Base-by-base conservation (phyloP, 495 filamentous ascomycete species). In the Pseudoneurospora amorphoporcata region DNA sequence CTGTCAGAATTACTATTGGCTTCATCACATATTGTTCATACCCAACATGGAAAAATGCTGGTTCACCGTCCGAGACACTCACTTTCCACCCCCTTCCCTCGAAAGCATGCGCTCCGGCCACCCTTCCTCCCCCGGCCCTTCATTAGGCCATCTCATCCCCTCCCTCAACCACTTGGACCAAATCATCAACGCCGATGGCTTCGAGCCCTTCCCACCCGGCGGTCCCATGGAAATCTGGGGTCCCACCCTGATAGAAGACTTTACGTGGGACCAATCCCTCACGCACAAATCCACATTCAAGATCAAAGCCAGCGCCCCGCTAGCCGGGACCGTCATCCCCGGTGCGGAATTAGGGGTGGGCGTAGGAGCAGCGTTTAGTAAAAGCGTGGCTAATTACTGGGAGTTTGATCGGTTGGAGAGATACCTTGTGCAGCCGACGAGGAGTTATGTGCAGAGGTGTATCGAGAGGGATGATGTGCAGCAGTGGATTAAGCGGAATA, bases 11-110 rank as follows among this genome's bases (percentile, higher is more conserved):
- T 5, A 37, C 35, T 37, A 37, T 3, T 37, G 5, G 35, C 35
- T 37, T 37, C 35, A 37, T 37, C 35, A 37, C 35, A 3, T 37
- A 37, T 5, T 37, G 35, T 37, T 37, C 35, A 40, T 40, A 10
- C 9, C 9, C 39, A 10, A 8, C 8, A 40, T 40, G 39, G 39
- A 40, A 40, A 40, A 40, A 40, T 40, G 39, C 68, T 73, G 72
- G 72, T 73, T 73, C 43, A 35, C 43, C n/a, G 68, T 73, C 72
- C 23, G 19, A 7, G 68, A 73, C 32, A 65, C 68, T n/a, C 29
- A 68, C 68, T 70, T 58, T 35, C 42, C 68, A 6, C 72, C 68
- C 9, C 35, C 68, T 16, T 19, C 41, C n/a, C 19, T 39, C 8
- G 37, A n/a, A 2, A 53, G 29, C 37, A 68, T 72, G 70, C 53